These are phyloP conservation scores for Rhinocladiella mackenziei DNA, from an alignment of 2,329 filamentous ascomycete species.

Conservation along the genomic window DNA sequence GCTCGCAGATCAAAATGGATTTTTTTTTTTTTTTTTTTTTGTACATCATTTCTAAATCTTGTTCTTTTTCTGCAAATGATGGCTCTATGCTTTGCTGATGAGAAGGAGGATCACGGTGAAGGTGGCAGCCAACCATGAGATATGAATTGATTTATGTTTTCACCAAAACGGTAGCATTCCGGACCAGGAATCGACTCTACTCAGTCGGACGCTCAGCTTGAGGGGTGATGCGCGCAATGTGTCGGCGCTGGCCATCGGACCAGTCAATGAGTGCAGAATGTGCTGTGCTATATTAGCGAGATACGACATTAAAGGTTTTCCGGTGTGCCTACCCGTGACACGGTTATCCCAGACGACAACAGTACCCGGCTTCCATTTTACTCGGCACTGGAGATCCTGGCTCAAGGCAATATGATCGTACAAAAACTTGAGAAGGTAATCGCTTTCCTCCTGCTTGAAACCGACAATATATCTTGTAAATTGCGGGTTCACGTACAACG, in stretches of 20 bases:
- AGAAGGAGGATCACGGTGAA: constrained; percentile 3
- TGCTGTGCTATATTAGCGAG: constrained; percentile 35
- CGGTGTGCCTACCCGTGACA: constrained; percentile 12
- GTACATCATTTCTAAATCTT: not conserved
- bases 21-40: no score
- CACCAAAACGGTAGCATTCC: not conserved
- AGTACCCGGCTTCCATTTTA: constrained; percentile 48
- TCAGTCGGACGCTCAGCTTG: constrained; percentile 50
- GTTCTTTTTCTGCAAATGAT: constrained; percentile 6
- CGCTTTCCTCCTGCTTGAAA: constrained; percentile 46
- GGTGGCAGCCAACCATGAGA: not conserved
- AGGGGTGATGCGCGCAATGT: constrained; percentile 51
- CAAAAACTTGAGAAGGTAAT: constrained; percentile 46
- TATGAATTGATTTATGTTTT: not conserved
- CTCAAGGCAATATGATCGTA: constrained; percentile 46
- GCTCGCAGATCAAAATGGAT: not conserved
- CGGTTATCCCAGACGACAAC: constrained; percentile 38
- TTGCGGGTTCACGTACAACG: constrained; percentile 47
- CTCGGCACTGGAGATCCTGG: constrained; percentile 47
- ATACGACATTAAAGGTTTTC: constrained; percentile 31
- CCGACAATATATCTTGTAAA: constrained; percentile 48
- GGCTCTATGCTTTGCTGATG: constrained; percentile 11
- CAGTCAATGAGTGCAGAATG: constrained; percentile 51
- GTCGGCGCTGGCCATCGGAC: constrained; percentile 50
- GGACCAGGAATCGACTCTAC: constrained; percentile 7